These are phyloP conservation scores for Metarhizium robertsii DNA, from an alignment of 2,329 filamentous ascomycete species.

Conservation along the genomic window DNA sequence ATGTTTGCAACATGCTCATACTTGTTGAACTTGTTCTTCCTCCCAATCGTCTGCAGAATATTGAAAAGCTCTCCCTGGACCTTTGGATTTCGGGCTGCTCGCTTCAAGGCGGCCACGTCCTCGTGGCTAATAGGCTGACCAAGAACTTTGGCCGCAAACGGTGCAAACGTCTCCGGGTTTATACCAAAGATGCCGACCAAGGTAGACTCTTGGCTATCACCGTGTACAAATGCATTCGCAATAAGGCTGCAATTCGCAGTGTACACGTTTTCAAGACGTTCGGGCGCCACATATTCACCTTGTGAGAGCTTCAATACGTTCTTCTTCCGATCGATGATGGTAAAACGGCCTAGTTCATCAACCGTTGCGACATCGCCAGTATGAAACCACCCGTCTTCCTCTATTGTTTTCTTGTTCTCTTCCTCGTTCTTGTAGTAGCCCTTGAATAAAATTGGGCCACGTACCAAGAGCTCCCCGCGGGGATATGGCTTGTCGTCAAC, in stretches of 20 bases:
- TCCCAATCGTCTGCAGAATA: constrained; percentile 69
- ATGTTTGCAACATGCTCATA: constrained; percentile 76
- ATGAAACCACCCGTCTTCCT: constrained; percentile 91
- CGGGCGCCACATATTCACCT: constrained; percentile 95
- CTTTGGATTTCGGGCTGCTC: constrained; percentile 56
- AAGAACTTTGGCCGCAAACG: constrained; percentile 69
- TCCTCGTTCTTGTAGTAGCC: constrained; percentile 87
- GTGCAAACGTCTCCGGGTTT: constrained; percentile 72
- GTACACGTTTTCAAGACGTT: constrained; percentile 93
- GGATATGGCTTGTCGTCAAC: constrained; percentile 81
- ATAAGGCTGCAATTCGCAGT: constrained; percentile 71
- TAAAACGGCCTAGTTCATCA: constrained; percentile 76
- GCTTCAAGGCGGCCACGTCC: constrained; percentile 58
- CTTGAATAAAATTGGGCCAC: constrained; percentile 69
- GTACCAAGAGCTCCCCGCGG: constrained; percentile 79
- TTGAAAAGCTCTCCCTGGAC: constrained; percentile 67
- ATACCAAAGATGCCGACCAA: constrained; percentile 83
- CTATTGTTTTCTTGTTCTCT: constrained; percentile 74
- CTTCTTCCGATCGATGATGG: constrained; percentile 94
- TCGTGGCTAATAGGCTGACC: constrained; percentile 53
- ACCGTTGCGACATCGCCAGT: constrained; percentile 86
- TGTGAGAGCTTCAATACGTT: constrained; percentile 96
- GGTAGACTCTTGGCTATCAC: constrained; percentile 70
- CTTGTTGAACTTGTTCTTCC: constrained; percentile 80
- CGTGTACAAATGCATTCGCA: constrained; percentile 79